Evolutionary conservation across 208 protist genomes (phyloP).

Genomic region (Leishmania braziliensis): DNA sequence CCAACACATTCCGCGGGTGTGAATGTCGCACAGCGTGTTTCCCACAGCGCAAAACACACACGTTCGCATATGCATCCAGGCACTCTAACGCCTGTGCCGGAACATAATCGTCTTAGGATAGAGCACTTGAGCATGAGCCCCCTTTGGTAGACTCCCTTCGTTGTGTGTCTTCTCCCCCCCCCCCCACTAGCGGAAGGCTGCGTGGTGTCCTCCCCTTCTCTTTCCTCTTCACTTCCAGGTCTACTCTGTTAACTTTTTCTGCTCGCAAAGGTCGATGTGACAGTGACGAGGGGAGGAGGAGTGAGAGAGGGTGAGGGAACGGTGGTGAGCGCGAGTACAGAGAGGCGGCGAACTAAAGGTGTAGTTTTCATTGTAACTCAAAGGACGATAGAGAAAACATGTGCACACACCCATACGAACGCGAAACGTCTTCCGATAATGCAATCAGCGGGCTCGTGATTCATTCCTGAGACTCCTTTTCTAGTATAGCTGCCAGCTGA

Average conservation of each 20-base stretch:
- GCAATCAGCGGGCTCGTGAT: background rate
- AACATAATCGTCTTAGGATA: background rate
- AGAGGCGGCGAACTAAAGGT: background rate
- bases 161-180: background rate
- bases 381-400: background rate
- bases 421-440: background rate
- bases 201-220: background rate
- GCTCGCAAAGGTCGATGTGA: background rate
- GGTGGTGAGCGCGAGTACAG: background rate
- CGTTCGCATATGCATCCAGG: background rate
- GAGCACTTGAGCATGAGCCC: background rate
- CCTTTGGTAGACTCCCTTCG: background rate
- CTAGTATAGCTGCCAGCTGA: constrained; percentile 54
- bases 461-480: constrained; percentile 33
- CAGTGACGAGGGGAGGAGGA: background rate
- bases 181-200: background rate
- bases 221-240: background rate
- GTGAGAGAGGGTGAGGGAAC: background rate
- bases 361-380: background rate
- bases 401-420: background rate
- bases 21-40: background rate
- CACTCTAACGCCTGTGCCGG: background rate
- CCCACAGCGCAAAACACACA: background rate
- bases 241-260: background rate
- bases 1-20: background rate